Conservation (phyloP, 2,329 filamentous ascomycete species). For the Colletotrichum gigasporum region DNA sequence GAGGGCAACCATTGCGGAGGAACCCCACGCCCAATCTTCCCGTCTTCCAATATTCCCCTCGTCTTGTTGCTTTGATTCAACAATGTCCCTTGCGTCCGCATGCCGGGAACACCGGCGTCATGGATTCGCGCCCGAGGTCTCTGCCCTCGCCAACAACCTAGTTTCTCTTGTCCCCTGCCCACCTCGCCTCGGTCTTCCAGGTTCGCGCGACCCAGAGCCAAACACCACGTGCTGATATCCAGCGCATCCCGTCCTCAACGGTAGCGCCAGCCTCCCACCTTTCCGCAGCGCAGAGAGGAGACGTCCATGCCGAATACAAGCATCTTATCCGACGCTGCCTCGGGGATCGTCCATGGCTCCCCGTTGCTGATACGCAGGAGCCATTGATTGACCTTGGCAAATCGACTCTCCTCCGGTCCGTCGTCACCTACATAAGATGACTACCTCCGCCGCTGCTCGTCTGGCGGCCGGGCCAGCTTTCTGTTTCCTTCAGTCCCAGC, state of each 20-base stretch:
- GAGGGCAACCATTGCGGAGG: too few relatives aligned
- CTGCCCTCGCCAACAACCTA: too few relatives aligned
- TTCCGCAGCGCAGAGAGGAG: not conserved
- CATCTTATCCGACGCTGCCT: conserved; percentile 14
- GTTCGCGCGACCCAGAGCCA: not conserved
- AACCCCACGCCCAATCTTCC: too few relatives aligned
- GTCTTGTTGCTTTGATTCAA: too few relatives aligned
- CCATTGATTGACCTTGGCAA: conserved; percentile 12
- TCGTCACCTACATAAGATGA: conserved; percentile 26
- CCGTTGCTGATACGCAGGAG: not conserved
- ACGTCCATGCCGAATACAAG: conserved; percentile 25
- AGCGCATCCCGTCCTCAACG: too few relatives aligned
- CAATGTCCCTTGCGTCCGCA: too few relatives aligned
- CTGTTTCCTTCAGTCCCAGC: not conserved
- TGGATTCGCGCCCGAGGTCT: too few relatives aligned
- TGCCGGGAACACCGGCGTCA: too few relatives aligned
- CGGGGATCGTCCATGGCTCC: not conserved
- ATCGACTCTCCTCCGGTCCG: not conserved
- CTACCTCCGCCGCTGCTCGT: not conserved
- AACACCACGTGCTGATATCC: conserved; percentile 18
- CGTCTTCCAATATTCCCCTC: too few relatives aligned
- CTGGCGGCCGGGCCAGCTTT: not conserved
- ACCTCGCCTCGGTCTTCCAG: too few relatives aligned
- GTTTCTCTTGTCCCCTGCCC: too few relatives aligned
- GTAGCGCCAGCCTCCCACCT: not conserved